Conservation (phyloP, 345 rosid genomes). For the Melaleuca quinquenervia region DNA sequence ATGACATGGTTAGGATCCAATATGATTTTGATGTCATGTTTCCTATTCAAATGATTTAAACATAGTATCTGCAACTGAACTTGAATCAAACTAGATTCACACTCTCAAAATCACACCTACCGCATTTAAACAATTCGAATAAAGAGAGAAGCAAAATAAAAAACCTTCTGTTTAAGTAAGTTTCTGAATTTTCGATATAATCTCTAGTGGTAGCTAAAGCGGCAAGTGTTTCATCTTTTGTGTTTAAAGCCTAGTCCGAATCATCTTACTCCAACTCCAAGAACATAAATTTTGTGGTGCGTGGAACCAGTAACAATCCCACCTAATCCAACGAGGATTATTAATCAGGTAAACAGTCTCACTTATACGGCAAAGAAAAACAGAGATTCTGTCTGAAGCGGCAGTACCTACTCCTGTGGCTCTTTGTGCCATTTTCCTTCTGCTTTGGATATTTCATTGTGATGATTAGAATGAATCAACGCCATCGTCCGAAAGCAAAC, state of each 20-base stretch:
- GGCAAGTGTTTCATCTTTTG: neutral
- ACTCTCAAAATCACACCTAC: neutral
- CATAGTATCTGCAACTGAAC: neutral
- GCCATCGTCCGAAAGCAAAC: neutral
- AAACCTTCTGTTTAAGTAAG: too few relatives aligned
- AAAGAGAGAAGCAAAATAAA: too few relatives aligned
- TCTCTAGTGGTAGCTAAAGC: too few relatives aligned
- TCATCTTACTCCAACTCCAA: neutral
- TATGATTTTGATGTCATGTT: too few relatives aligned
- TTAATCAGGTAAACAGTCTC: neutral
- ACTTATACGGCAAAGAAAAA: neutral
- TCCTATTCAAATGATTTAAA: neutral
- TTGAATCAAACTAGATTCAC: neutral
- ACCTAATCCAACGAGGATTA: too few relatives aligned
- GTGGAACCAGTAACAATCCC: too few relatives aligned
- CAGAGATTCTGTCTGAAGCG: neutral
- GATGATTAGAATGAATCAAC: neutral
- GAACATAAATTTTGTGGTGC: neutral
- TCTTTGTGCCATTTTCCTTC: neutral
- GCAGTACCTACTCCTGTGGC: neutral
- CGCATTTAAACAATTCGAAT: too few relatives aligned
- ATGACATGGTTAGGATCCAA: neutral
- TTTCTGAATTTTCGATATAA: too few relatives aligned
- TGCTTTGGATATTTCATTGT: neutral
- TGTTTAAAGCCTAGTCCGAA: neutral